Percentiles rank a stretch among this genome's conserved stretches.
Evolutionary conservation across 2,329 filamentous ascomycete species (phyloP).

Genomic region (Aureobasidium leucospermi): DNA sequence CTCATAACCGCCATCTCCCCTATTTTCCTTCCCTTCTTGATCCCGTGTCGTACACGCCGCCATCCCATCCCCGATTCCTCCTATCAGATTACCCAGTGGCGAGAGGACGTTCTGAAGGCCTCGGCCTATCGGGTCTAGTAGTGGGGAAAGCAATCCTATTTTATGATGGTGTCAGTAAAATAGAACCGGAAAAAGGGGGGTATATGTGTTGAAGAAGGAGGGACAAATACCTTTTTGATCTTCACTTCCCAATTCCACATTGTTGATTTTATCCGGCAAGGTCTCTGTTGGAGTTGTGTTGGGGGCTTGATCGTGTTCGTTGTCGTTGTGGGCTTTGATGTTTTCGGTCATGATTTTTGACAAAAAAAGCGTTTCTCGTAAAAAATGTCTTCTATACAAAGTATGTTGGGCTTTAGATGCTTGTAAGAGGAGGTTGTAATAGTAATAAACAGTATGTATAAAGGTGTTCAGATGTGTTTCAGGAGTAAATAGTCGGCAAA

Average conservation of each 20-base stretch:
- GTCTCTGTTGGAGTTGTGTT: background rate
- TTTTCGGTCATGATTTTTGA: background rate
- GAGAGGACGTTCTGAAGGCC: constrained; percentile 24
- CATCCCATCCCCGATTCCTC: constrained; percentile 9
- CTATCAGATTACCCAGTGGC: constrained; percentile 24
- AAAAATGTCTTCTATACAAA: no score
- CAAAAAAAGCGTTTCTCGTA: no score
- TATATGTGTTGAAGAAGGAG: no score
- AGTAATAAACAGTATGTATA: no score
- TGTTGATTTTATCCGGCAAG: background rate
- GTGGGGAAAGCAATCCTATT: constrained; percentile 20
- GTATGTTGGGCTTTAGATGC: no score
- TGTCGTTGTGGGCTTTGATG: background rate
- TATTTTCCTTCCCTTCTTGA: constrained; percentile 14
- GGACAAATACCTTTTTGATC: background rate
- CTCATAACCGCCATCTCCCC: constrained; percentile 1
- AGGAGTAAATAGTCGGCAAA: no score
- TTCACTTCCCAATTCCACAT: background rate
- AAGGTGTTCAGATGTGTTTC: no score
- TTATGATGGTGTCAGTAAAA: no score
- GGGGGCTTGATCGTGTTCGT: no score
- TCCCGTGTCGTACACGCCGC: background rate
- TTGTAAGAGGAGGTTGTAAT: no score
- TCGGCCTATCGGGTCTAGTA: constrained; percentile 30
- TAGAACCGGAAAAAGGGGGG: no score